Conservation (phyloP, 495 filamentous ascomycete genomes). For the Stereocaulon alpinum region DNA sequence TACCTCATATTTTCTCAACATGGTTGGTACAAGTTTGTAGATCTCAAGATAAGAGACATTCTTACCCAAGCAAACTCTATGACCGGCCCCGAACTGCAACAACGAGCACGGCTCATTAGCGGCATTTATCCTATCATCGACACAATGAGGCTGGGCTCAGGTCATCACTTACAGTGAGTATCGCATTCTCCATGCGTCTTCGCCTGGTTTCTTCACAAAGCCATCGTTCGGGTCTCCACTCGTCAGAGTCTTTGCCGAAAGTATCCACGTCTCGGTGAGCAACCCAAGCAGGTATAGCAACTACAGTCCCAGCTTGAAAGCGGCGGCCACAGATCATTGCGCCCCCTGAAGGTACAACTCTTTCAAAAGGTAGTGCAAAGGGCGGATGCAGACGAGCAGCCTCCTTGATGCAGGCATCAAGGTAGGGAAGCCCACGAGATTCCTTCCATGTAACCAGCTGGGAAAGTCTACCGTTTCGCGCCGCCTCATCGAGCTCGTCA, state of each 20-base stretch:
- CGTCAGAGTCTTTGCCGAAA: slow-evolving; percentile 33
- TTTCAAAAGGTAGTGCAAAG: slow-evolving; percentile 30
- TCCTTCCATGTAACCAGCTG: slow-evolving; percentile 27
- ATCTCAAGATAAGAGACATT: slow-evolving; percentile 70
- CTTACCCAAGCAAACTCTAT: slow-evolving; percentile 56
- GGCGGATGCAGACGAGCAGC: slow-evolving; percentile 29
- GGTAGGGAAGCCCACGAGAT: slow-evolving; percentile 28
- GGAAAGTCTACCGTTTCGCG: slow-evolving; percentile 20
- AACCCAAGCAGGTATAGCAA: slow-evolving; percentile 47
- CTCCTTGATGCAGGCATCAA: slow-evolving; percentile 31
- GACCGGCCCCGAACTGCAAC: slow-evolving; percentile 49
- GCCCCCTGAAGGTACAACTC: slow-evolving; percentile 29
- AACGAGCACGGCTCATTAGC: too few relatives aligned
- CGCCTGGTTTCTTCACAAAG: slow-evolving; percentile 24
- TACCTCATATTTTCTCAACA: slow-evolving; percentile 55
- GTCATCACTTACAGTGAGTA: slow-evolving; percentile 8
- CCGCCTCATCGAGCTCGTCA: slow-evolving; percentile 15
- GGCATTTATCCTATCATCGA: too few relatives aligned
- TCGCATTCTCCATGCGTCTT: background rate
- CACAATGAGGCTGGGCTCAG: too few relatives aligned
- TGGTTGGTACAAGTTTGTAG: slow-evolving; percentile 64
- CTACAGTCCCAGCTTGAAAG: slow-evolving; percentile 35
- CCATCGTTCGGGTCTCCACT: slow-evolving; percentile 41
- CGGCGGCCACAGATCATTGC: slow-evolving; percentile 29
- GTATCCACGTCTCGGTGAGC: slow-evolving; percentile 37